Base-by-base conservation (phyloP, 2,329 filamentous ascomycete genomes). In the Fusarium multiceps region DNA sequence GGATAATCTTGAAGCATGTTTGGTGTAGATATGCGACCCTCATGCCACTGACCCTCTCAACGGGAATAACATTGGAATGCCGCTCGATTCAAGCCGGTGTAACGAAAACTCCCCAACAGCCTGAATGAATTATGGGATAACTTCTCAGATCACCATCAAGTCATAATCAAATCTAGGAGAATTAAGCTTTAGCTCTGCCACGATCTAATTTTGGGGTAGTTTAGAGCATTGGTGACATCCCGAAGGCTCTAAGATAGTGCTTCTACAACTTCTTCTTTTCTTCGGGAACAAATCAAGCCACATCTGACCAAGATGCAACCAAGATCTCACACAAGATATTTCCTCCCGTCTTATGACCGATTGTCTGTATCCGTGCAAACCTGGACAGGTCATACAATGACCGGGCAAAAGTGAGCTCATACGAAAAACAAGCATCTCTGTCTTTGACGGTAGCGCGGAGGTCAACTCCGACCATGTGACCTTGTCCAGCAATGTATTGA, bases 401-500 rank as follows among this genome's bases (percentile, higher is more conserved):
- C 48, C 59, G 40, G 27, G 12, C 21, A 30, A 54, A 34, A 50
- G 32, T 41, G 23, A 30, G 10, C 28, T 25, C 30, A 27, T 62
- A 30, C 16, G 21, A 32, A 28, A 25, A 27, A 51, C 21, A 34
- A 23, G 30, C n/a, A 23, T 42, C 6, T 12, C n/a, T 37, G 25
- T 28, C 18, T 41, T 41, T 30, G 13, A 20, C 28, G 21, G 43
- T 23, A 41, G 34, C 27, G 27, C 21, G 43, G 50, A 30, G 62
- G 14, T 54, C 18, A 45, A 53, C 14, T 48, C 56, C 50, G 46
- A 43, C 34, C 53, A 59, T 32, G 42, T 71, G 63, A 54, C 67
- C 14, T 47, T 4, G 7, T 2, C 37, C 12, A 37, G 16, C 40
- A 28, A 57, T 41, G 40, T 48, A 54, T 37, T 28, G 13, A 21